A percentile compares a stretch with the other conserved stretches of the same genome.
Conservation (phyloP, 305 asterid species). For the Ilex paraguariensis region DNA sequence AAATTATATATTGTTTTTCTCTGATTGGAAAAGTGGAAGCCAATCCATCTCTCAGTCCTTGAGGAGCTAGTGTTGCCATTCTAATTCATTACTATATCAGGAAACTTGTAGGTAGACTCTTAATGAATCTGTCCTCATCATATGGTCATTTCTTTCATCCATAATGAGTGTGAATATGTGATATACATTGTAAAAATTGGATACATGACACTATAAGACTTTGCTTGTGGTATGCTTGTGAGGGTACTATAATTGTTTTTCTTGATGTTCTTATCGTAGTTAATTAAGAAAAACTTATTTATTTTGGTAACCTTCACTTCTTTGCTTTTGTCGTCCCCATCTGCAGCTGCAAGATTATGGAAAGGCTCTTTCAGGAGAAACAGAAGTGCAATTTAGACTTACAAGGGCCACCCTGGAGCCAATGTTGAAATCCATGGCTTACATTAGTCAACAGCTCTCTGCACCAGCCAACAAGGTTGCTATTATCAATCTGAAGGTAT, state of each 20-base stretch:
- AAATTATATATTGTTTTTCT: no score
- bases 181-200: no score
- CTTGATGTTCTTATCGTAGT: background rate
- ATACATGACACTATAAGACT: background rate
- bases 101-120: no score
- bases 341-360: constrained; percentile 77
- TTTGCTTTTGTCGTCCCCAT: background rate
- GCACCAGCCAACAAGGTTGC: constrained; percentile 74
- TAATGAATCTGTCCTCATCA: no score
- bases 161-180: no score
- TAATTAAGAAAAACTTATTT: background rate
- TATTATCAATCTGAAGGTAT: constrained; percentile 76
- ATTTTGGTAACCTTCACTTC: background rate
- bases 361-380: constrained; percentile 59
- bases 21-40: no score
- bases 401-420: constrained; percentile 72
- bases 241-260: background rate
- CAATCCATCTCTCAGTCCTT: no score
- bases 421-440: constrained; percentile 78
- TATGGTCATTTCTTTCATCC: no score
- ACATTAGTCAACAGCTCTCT: constrained; percentile 71
- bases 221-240: no score
- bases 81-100: no score
- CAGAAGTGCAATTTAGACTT: constrained; percentile 71
- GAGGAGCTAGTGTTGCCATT: no score